phyloP scores from a whole-genome alignment of 2,329 filamentous ascomycete species.

The Colletotrichum gloeosporioides region DNA sequence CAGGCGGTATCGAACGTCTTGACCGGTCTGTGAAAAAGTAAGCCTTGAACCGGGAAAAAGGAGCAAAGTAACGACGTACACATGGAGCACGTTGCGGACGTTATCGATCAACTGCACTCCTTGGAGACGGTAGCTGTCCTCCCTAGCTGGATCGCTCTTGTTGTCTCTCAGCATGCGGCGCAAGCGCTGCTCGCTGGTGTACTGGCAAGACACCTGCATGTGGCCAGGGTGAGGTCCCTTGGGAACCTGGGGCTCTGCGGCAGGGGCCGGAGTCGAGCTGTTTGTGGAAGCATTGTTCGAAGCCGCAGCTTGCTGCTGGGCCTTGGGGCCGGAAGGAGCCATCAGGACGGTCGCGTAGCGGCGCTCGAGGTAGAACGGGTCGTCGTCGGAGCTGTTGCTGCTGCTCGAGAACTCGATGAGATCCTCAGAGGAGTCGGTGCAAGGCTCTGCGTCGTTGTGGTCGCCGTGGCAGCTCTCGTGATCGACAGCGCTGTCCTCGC shows the following conservation, averaged over 20 bases:
- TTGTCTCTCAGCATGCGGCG: constrained; percentile 73
- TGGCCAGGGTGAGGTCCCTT: constrained; percentile 52
- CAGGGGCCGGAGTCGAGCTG: not conserved
- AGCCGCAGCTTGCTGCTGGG: constrained; percentile 5
- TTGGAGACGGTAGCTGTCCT: constrained; percentile 81
- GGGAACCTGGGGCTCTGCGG: constrained; percentile 12
- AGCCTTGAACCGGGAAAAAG: not conserved
- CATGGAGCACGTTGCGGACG: constrained; percentile 76
- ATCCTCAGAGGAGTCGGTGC: not conserved
- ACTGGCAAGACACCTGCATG: constrained; percentile 65
- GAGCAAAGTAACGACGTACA: constrained; percentile 61
- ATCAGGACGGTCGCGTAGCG: not conserved
- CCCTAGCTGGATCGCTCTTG: constrained; percentile 76
- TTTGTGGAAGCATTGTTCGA: not conserved
- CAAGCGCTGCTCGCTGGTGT: constrained; percentile 82
- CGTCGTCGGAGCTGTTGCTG: not conserved
- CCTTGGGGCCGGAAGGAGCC: constrained; percentile 20
- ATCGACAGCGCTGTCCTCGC: not conserved
- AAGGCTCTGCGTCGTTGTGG: not conserved
- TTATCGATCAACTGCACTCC: constrained; percentile 90
- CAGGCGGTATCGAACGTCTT: constrained; percentile 92
- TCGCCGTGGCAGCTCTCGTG: not conserved
- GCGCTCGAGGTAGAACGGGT: not conserved
- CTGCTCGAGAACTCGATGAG: not conserved
- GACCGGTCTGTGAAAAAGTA: constrained; percentile 66